Base-by-base conservation (phyloP, 805 yeast species). In the Ogataea nakhonphanomensis region DNA sequence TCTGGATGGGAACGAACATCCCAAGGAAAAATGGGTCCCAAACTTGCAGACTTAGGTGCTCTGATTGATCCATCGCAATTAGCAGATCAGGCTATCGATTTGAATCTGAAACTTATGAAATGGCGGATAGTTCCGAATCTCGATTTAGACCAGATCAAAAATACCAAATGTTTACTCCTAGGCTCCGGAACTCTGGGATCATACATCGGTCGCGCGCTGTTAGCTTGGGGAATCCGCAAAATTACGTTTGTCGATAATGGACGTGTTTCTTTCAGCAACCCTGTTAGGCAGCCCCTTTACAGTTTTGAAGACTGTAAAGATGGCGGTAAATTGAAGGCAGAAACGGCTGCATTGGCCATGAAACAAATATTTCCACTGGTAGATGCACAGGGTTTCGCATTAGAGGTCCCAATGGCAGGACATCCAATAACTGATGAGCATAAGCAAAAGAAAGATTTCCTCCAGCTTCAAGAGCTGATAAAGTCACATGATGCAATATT, bases 121-220 rank as follows among this genome's bases (percentile, higher is more conserved):
- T 93, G 99, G 99, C 73, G 99, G 50, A 76, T 93, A 12, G 88
- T 86, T 0, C 98, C 99, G 0, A 73, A 78, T 7, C 58, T 93
- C 3, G 76, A 93, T 54, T 67, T 93, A 33, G 90, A 85, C 5
- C 56, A 64, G 2, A 67, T 93, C 15, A 74, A 77, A 48, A 44
- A 62, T 12, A 74, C 82, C 8, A 81, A 73, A 48, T 83, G 90
- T 27, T 62, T 93, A 30, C 65, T 93, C 11, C 70, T 93, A n/a
- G 99, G 99, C 0, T 85, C 98, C 0, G 99, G 99, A 6, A 93
- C 99, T 3, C 69, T 95, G 7, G 99, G 99, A 0, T 83, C 95
- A 44, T 91, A 91, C 55, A 91, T 93, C 5, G 75, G 95, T 0
- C 70, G 99, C 40, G 83, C 85, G 0, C 64, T 93, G 22, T 59